Base-by-base conservation (phyloP, 73 alveolate genomes). In the Paraurostyla sp. region DNA sequence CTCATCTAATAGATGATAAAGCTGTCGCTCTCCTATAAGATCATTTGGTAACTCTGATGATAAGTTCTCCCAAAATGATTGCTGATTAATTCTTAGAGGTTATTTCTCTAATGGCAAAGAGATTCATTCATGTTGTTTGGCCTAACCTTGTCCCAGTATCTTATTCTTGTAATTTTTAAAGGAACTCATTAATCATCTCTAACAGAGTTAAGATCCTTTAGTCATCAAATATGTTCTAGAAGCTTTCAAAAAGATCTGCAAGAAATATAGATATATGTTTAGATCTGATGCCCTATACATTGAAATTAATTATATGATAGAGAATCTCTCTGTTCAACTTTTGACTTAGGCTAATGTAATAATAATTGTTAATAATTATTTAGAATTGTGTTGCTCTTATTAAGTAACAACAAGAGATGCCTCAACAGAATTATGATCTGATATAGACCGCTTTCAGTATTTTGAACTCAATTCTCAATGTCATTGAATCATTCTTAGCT, bases 251-350 rank as follows among this genome's bases (percentile, higher is more conserved):
- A 46, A 46, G 82, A 32, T 83, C 9, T 87, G 86, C 93, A 87
- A 87, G 65, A 87, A 87, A 40, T 87, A 87, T 62, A 48, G 93
- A 32, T 63, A 75, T 46, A 30, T 76, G 69, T 87, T 87, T 57
- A 33, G 93, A 51, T 87, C 93, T n/a, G 93, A 87, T 65, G 58
- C 42, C 38, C 76, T 87, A 36, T 87, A 69, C 71, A 35, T 46
- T 25, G 93, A 87, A 49, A 87, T 87, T 42, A 71, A 73, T 63
- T 87, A 71, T 63, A 80, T 87, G 69, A 75, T 87, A 35, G 84
- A 51, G 50, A 51, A 87, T 22, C 81, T 75, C 0, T 52, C 80
- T 2, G 71, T 20, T 1, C 18, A 11, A 0, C 51, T 87, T 33
- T 0, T 75, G 29, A 46, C 15, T 13, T 15, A 69, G 30, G 89